Percentiles rank a stretch among this genome's conserved stretches.
Conservation (phyloP, 306 rosid species). For the Senna siamea region DNA sequence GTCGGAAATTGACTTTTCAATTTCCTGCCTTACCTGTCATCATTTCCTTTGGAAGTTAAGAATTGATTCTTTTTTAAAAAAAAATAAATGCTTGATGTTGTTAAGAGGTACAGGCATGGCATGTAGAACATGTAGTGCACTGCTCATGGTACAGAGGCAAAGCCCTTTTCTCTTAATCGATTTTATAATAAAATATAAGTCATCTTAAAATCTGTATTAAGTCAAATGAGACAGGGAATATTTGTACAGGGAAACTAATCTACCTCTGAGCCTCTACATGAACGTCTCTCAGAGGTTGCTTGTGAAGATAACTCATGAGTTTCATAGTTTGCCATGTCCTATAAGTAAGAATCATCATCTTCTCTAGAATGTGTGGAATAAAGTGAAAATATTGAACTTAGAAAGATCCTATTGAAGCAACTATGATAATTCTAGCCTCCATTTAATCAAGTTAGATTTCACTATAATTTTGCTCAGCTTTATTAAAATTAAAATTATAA, state of each 20-base stretch:
- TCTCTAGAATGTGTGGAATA: neutral
- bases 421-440: neutral
- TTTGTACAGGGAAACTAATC: too few relatives aligned
- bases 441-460: neutral
- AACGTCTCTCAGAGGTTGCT: neutral
- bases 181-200: neutral
- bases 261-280: neutral
- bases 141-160: neutral
- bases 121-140: neutral
- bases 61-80: neutral
- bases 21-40: neutral
- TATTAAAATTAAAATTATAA: conserved; percentile 6
- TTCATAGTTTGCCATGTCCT: neutral
- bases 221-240: neutral
- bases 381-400: neutral
- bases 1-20: neutral
- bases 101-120: neutral
- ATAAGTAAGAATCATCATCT: neutral
- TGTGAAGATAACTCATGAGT: neutral
- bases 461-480: conserved; percentile 1
- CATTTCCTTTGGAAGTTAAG: neutral
- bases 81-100: neutral
- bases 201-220: neutral
- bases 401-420: neutral
- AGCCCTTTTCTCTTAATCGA: neutral